These are phyloP conservation scores for Myxozyma geophila DNA, from an alignment of 805 yeast species.

Conservation along the genomic window DNA sequence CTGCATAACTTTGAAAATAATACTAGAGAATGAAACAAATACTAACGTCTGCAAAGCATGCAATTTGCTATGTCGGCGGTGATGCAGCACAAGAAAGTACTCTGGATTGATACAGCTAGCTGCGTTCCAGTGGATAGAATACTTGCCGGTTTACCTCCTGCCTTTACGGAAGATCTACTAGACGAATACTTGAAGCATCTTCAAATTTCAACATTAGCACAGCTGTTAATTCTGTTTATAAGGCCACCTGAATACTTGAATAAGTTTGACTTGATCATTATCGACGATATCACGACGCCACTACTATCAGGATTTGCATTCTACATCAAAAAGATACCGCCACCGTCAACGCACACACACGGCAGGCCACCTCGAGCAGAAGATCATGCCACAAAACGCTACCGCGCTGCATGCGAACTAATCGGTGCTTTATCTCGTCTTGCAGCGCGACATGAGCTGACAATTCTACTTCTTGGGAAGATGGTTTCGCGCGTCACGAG, in stretches of 20 bases:
- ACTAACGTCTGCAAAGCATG: background rate
- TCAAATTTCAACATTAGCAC: slow-evolving; percentile 16
- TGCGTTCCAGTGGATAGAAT: slow-evolving; percentile 12
- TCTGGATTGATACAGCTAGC: slow-evolving; percentile 33
- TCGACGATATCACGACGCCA: slow-evolving; percentile 29
- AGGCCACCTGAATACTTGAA: slow-evolving; percentile 20
- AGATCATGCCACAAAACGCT: slow-evolving; percentile 14
- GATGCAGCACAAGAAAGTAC: slow-evolving; percentile 9
- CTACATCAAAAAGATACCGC: slow-evolving; percentile 2
- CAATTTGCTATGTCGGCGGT: slow-evolving; percentile 25
- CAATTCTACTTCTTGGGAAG: slow-evolving; percentile 21
- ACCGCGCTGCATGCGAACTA: slow-evolving; percentile 19
- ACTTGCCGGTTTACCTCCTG: background rate
- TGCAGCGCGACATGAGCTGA: slow-evolving; percentile 20
- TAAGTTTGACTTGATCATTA: slow-evolving; percentile 14
- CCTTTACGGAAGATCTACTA: background rate
- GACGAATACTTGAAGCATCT: slow-evolving; percentile 14
- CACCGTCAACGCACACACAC: background rate
- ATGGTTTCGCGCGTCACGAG: slow-evolving; percentile 25
- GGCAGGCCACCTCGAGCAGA: slow-evolving; percentile 1
- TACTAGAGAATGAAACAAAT: background rate
- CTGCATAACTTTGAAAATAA: background rate
- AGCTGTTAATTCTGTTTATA: slow-evolving; percentile 21
- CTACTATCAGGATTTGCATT: slow-evolving; percentile 14
- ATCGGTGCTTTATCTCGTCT: background rate